A percentile compares a stretch with the other conserved stretches of the same genome.
Conservation (phyloP, 495 filamentous ascomycete species). For the Aspergillus ellipticus region DNA sequence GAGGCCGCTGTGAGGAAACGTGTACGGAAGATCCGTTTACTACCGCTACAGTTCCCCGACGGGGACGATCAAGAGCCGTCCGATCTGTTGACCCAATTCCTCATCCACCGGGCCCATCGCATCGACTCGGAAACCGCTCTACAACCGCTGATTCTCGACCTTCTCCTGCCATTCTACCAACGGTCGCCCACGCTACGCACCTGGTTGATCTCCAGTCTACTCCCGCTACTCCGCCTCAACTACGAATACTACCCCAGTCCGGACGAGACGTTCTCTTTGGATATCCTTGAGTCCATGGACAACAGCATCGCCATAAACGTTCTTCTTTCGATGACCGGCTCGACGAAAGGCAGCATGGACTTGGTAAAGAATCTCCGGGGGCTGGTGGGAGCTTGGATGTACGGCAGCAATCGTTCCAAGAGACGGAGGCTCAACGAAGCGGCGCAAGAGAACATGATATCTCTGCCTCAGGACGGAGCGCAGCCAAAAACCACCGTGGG, state of each 20-base stretch:
- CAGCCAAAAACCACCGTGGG: slow-evolving; percentile 19
- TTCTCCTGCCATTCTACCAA: slow-evolving; percentile 72
- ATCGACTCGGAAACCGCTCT: slow-evolving; percentile 79
- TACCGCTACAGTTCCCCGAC: slow-evolving; percentile 53
- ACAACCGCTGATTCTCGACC: slow-evolving; percentile 64
- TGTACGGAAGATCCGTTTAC: slow-evolving; percentile 65
- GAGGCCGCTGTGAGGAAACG: slow-evolving; percentile 64
- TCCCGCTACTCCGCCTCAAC: slow-evolving; percentile 77
- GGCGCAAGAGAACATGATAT: slow-evolving; percentile 27
- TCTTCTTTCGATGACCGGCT: slow-evolving; percentile 61
- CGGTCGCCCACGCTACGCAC: slow-evolving; percentile 61
- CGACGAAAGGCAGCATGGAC: slow-evolving; percentile 37
- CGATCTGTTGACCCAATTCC: slow-evolving; percentile 63
- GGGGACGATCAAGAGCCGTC: slow-evolving; percentile 39
- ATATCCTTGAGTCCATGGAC: slow-evolving; percentile 53
- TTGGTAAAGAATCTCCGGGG: slow-evolving; percentile 70
- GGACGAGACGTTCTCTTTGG: slow-evolving; percentile 53
- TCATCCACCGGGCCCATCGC: slow-evolving; percentile 69
- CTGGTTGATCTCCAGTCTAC: slow-evolving; percentile 73
- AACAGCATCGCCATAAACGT: slow-evolving; percentile 60
- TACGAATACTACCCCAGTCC: slow-evolving; percentile 75
- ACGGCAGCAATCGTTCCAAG: slow-evolving; percentile 63
- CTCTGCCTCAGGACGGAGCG: slow-evolving; percentile 20
- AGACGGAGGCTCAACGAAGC: slow-evolving; percentile 46
- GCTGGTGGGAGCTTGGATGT: slow-evolving; percentile 79